Evolutionary conservation across 805 yeast species (phyloP).

Genomic region (Nakazawaea ernobii): DNA sequence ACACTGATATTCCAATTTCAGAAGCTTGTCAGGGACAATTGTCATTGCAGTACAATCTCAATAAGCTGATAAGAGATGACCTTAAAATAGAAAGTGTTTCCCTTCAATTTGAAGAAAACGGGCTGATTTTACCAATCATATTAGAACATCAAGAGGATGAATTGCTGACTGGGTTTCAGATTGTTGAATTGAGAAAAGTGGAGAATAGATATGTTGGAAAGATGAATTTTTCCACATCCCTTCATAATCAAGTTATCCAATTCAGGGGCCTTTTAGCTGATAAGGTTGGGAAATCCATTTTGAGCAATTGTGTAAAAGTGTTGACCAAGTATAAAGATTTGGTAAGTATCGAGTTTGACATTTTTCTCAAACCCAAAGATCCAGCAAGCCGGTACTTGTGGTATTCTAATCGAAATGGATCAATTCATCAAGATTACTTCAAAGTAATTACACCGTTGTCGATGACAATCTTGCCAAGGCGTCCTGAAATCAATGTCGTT

Average conservation of each 20-base stretch:
- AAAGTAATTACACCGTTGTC: slow-evolving; percentile 15
- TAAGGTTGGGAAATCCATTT: background rate
- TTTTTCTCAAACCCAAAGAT: background rate
- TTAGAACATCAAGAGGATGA: background rate
- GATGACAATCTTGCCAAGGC: slow-evolving; percentile 30
- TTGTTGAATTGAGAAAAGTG: background rate
- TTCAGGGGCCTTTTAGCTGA: background rate
- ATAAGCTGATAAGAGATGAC: slow-evolving; percentile 15
- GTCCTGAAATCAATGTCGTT: slow-evolving; percentile 27
- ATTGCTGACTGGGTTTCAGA: background rate
- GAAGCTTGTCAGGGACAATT: slow-evolving; percentile 26
- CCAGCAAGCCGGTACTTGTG: background rate
- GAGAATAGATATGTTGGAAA: background rate
- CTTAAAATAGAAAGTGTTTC: slow-evolving; percentile 16
- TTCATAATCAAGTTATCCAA: background rate
- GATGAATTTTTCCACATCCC: background rate
- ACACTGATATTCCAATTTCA: slow-evolving; percentile 14
- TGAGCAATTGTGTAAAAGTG: background rate
- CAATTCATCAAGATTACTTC: slow-evolving; percentile 10
- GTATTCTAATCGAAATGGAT: background rate
- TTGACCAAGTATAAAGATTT: background rate
- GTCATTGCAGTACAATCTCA: slow-evolving; percentile 21
- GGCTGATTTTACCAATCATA: slow-evolving; percentile 3
- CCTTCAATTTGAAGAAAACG: slow-evolving; percentile 16
- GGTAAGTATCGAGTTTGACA: background rate